Percentiles rank a stretch among this genome's conserved stretches.
Evolutionary conservation across 1,284 basidiomycete species (phyloP).

Genomic region (Termitomyces sp.): DNA sequence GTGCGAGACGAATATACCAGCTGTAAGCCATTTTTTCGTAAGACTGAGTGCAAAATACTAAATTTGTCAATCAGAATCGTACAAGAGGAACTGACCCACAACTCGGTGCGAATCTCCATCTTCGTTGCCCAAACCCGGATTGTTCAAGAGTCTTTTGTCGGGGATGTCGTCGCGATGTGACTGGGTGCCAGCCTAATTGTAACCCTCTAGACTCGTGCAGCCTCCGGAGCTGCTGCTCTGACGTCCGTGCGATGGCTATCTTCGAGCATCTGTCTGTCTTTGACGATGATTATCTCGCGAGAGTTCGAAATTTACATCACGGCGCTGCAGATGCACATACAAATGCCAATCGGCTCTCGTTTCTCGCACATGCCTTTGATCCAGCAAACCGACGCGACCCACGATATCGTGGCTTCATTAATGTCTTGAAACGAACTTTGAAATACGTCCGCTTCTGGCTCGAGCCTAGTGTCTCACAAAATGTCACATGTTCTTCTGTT

Average conservation of each 20-base stretch:
- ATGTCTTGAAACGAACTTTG: slow-evolving; percentile 2
- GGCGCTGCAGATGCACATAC: not conserved
- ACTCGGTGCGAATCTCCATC: slow-evolving; percentile 2
- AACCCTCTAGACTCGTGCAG: not conserved
- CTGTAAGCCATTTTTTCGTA: not conserved
- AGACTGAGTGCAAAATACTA: not conserved
- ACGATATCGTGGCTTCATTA: not conserved
- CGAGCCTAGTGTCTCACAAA: not conserved
- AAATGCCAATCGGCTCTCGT: not conserved
- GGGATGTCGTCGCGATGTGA: slow-evolving; percentile 1
- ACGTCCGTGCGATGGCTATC: slow-evolving; percentile 7
- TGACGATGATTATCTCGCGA: slow-evolving; percentile 4
- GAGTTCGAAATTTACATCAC: not conserved
- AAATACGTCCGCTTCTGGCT: slow-evolving; percentile 7
- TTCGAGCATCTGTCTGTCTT: slow-evolving; percentile 5
- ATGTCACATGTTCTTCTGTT: not conserved
- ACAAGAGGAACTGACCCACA: not conserved
- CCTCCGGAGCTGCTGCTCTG: slow-evolving; percentile 2
- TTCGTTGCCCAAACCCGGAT: slow-evolving; percentile 1
- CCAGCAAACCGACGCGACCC: not conserved
- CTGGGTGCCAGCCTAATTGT: not conserved
- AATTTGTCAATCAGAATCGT: not conserved
- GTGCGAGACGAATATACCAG: not conserved
- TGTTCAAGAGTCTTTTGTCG: slow-evolving; percentile 1
- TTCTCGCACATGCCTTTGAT: slow-evolving; percentile 2